Percentiles rank a stretch among this genome's conserved stretches.
Evolutionary conservation across 176 grass and related monocot species (phyloP).

Genomic region (Raddia distichophylla): DNA sequence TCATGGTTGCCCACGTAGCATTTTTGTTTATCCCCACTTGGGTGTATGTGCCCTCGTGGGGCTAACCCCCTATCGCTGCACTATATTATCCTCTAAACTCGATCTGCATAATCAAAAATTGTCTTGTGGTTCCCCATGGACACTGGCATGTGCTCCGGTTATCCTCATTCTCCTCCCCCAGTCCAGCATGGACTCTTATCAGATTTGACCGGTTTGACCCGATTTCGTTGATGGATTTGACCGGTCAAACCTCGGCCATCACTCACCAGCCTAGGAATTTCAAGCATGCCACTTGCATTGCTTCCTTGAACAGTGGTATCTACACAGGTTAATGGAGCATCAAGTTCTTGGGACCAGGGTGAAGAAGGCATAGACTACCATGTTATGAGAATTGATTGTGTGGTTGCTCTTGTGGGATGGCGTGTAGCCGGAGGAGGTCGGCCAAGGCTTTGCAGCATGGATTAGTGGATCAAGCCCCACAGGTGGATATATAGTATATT

Average conservation of each 20-base stretch:
- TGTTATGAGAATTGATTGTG: background rate
- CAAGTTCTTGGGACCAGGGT: constrained; percentile 30
- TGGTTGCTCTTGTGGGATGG: background rate
- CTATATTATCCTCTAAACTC: constrained; percentile 37
- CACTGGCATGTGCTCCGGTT: constrained; percentile 19
- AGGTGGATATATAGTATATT: background rate
- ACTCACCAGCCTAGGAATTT: background rate
- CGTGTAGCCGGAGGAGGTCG: background rate
- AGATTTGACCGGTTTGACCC: constrained; percentile 39
- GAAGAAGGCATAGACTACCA: background rate
- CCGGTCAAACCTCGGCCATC: constrained; percentile 40
- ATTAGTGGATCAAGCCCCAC: background rate
- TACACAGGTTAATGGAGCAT: background rate
- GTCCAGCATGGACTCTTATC: background rate
- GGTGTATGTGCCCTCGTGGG: constrained; percentile 17
- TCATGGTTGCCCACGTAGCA: background rate
- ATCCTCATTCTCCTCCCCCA: constrained; percentile 17
- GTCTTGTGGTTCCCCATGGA: constrained; percentile 36
- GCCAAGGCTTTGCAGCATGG: background rate
- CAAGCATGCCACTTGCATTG: background rate
- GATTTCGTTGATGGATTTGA: background rate
- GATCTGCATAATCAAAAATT: constrained; percentile 28
- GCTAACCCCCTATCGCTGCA: constrained; percentile 9
- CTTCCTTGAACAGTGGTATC: background rate
- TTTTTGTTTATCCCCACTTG: background rate